These are phyloP conservation scores for Heteromeles arbutifolia DNA, from an alignment of 306 rosid species.

Conservation along the genomic window DNA sequence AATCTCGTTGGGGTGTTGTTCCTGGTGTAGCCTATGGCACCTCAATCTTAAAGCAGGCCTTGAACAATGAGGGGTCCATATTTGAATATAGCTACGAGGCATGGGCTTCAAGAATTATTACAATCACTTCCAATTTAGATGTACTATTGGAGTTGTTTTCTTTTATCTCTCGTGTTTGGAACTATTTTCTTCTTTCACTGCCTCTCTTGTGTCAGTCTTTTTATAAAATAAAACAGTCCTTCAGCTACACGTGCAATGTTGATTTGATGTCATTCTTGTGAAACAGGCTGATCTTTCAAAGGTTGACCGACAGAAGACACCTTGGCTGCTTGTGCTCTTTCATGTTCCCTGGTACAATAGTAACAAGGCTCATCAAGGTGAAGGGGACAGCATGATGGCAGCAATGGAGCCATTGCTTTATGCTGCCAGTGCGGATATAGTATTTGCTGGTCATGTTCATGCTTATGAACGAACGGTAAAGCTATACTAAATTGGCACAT, in stretches of 20 bases:
- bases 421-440: constrained; percentile 69
- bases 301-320: constrained; percentile 74
- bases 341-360: constrained; percentile 97
- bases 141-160: not conserved
- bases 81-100: not conserved
- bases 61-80: not conserved
- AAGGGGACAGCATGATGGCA: constrained; percentile 70
- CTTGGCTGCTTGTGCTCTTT: constrained; percentile 71
- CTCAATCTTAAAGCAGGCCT: not conserved
- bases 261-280: constrained; percentile 10
- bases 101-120: not conserved
- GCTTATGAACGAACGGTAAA: constrained; percentile 90
- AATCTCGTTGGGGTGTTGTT: not conserved
- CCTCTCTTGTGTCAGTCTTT: not conserved
- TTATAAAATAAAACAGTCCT: not conserved
- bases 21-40: not conserved
- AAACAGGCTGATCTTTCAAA: constrained; percentile 59
- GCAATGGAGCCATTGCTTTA: constrained; percentile 75
- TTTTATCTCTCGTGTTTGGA: too few relatives aligned
- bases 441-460: constrained; percentile 82
- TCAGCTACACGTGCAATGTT: not conserved
- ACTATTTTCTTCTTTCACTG: too few relatives aligned
- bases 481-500: not conserved
- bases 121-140: not conserved
- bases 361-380: constrained; percentile 84